Base-by-base conservation (phyloP, 139 green algal species). In the Coccomyxa sp. region DNA sequence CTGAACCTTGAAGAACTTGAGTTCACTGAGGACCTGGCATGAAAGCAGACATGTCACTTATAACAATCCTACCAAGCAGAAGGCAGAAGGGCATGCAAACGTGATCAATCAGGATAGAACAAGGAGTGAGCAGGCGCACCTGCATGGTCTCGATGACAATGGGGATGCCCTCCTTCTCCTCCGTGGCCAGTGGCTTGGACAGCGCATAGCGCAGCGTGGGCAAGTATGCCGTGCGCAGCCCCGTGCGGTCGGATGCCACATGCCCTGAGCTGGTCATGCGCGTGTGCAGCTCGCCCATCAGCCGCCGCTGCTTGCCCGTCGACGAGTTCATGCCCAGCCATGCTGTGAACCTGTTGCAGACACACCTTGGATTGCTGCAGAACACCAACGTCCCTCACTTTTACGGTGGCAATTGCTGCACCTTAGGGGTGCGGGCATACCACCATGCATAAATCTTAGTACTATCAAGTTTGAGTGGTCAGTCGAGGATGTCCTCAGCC, bases 301-400 rank as follows among this genome's bases (percentile, higher is more conserved):
- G 88, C 28, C 97, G 94, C 63, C 85, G 82, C 88, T 98, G 94
- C 94, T 99, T 99, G 85, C 82, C 88, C 63, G 21, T n/a, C 30
- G 86, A 92, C 15, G 87, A 95, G 90, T 96, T 96, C 82, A 95
- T 93, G 80, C 97, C 97, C 79, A 99, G 88, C 94, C 95, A 99
- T 25, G 93, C 90, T 13, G 94, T 93, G 90, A 99, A 99, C 30
- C 95, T 94, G 85, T 83, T 57, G 77, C 10, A 38, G 7, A 51
- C 38, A 51, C 38, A 51, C 38, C 7, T 51, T 51, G 38, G n/a
- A 51, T 7, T 51, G 38, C 38, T 51, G 74, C 66, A 14, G 9
- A 11, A 51, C 38, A 3, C 38, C 38, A 51, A 51, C 38, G 7
- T 51, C 38, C 38, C 38, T 51, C 38, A 51, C 38, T 51, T 7